Conservation (phyloP, 169 alveolate species). For the Prorocentrum cordatum region DNA sequence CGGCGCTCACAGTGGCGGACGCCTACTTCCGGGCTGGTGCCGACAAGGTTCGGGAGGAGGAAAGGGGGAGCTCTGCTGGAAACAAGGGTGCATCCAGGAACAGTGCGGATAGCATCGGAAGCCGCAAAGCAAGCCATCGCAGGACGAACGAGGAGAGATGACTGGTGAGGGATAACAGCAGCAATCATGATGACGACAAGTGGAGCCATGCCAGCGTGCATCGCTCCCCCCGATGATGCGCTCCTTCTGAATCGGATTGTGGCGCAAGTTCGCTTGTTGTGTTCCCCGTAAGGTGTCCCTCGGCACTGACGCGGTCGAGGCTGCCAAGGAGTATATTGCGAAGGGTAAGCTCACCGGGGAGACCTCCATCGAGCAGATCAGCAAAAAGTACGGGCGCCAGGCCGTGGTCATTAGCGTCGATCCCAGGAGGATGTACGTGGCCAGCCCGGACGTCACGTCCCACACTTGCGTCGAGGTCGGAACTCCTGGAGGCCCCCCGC, state of each 20-base stretch:
- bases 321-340: neutral
- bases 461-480: slow-evolving; percentile 12
- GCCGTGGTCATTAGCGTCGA: slow-evolving; percentile 39
- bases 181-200: too few relatives aligned
- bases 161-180: too few relatives aligned
- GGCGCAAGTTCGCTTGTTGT: too few relatives aligned
- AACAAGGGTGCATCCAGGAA: too few relatives aligned
- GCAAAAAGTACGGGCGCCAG: slow-evolving; percentile 35
- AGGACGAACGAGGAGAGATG: too few relatives aligned
- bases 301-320: slow-evolving; percentile 69
- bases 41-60: neutral
- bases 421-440: slow-evolving; percentile 19
- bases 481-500: too few relatives aligned
- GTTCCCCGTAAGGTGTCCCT: slow-evolving; percentile 68
- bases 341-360: neutral
- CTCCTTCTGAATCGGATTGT: too few relatives aligned
- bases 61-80: neutral
- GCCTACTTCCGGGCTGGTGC: slow-evolving; percentile 58
- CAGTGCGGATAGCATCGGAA: too few relatives aligned
- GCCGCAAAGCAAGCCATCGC: too few relatives aligned
- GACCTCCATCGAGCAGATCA: slow-evolving; percentile 54
- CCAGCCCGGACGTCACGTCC: neutral
- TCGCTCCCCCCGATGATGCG: too few relatives aligned
- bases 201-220: too few relatives aligned
- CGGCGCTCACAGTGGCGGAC: slow-evolving; percentile 62